A percentile compares a stretch with the other conserved stretches of the same genome.
Conservation (phyloP, 306 rosid genomes). For the Gillenia trifoliata region DNA sequence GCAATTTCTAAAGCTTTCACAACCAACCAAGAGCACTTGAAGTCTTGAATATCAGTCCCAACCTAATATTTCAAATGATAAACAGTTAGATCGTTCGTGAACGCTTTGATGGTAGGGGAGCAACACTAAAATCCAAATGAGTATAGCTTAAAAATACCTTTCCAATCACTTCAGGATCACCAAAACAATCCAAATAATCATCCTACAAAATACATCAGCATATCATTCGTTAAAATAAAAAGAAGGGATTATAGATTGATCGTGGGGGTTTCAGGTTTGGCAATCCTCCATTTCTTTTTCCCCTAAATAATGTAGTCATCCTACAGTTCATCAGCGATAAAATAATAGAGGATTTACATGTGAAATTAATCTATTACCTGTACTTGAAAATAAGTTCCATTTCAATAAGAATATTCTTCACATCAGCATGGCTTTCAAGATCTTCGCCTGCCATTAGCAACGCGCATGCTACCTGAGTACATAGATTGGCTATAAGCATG, state of each 20-base stretch:
- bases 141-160: slow-evolving; percentile 43
- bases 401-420: slow-evolving; percentile 38
- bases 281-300: not conserved
- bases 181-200: slow-evolving; percentile 93
- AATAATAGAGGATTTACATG: not conserved
- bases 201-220: slow-evolving; percentile 44
- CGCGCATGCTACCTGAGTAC: slow-evolving; percentile 46
- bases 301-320: not conserved
- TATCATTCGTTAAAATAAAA: not conserved
- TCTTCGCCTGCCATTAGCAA: slow-evolving; percentile 42
- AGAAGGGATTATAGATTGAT: not conserved
- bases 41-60: slow-evolving; percentile 97
- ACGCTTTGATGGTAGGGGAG: not conserved
- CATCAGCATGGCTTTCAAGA: slow-evolving; percentile 33
- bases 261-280: not conserved
- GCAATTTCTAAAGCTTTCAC: slow-evolving; percentile 80
- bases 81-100: slow-evolving; percentile 19
- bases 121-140: not conserved
- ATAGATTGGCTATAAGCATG: slow-evolving; percentile 1
- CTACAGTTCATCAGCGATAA: not conserved
- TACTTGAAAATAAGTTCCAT: slow-evolving; percentile 53
- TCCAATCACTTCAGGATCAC: slow-evolving; percentile 76
- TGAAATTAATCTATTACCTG: slow-evolving; percentile 28
- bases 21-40: slow-evolving; percentile 94
- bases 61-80: slow-evolving; percentile 46